Percentiles rank a stretch among this genome's conserved stretches.
phyloP scores from a whole-genome alignment of 2,329 filamentous ascomycete genomes.

The Colletotrichum destructivum region DNA sequence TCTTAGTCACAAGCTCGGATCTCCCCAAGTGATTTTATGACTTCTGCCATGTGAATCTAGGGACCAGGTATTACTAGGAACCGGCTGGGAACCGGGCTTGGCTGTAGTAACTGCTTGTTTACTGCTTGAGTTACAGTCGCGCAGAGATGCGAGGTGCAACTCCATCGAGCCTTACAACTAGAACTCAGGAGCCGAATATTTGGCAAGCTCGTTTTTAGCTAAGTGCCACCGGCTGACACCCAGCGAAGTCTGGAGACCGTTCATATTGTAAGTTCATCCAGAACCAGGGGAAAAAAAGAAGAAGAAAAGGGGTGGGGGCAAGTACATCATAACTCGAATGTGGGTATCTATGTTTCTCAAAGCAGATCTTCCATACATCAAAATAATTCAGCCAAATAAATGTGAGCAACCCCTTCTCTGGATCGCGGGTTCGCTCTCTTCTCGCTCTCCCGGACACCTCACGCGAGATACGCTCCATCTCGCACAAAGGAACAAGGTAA shows the following conservation, averaged over 20 bases:
- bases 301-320: no score
- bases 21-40: not conserved
- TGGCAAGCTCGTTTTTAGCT: no score
- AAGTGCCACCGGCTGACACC: no score
- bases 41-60: not conserved
- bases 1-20: slow-evolving; percentile 5
- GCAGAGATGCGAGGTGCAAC: no score
- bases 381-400: not conserved
- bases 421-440: not conserved
- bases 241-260: not conserved
- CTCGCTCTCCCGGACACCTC: not conserved
- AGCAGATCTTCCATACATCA: not conserved
- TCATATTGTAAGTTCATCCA: no score
- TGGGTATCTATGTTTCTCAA: slow-evolving; percentile 39
- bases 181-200: no score
- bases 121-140: no score
- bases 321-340: not conserved
- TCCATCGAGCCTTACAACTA: no score
- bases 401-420: not conserved
- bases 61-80: no score
- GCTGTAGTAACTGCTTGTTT: no score
- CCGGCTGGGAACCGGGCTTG: no score
- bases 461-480: not conserved
- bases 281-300: not conserved
- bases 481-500: no score